Evolutionary conservation across 495 filamentous ascomycete genomes (phyloP).

Genomic region (Penicillium angulare): DNA sequence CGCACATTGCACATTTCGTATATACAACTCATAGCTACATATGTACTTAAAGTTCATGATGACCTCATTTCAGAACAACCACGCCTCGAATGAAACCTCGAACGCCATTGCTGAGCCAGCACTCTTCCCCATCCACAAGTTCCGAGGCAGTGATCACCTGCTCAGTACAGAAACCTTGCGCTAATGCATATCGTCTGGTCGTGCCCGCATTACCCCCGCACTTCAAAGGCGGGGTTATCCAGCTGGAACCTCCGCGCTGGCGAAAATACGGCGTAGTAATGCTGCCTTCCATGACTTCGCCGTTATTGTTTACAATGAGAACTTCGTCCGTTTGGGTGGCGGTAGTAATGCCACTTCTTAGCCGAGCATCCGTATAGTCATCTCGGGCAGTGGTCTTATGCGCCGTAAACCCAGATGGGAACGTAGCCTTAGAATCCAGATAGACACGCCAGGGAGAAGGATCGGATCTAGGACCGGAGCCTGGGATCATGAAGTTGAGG

Average conservation of each 20-base stretch:
- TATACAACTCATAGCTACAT: background rate
- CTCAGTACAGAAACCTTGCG: conserved; percentile 63
- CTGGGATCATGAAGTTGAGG: conserved; percentile 53
- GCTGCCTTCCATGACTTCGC: conserved; percentile 83
- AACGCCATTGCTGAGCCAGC: conserved; percentile 86
- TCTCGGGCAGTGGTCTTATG: conserved; percentile 72
- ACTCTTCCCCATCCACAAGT: conserved; percentile 68
- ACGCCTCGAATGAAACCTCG: conserved; percentile 64
- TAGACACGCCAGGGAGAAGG: conserved; percentile 45
- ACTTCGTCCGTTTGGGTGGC: conserved; percentile 62
- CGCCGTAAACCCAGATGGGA: conserved; percentile 62
- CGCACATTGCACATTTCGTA: no score
- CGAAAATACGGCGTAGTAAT: conserved; percentile 79
- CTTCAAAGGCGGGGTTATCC: conserved; percentile 42
- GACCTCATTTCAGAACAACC: conserved; percentile 25
- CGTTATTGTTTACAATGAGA: conserved; percentile 63
- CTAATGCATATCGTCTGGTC: conserved; percentile 75
- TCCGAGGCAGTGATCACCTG: conserved; percentile 51
- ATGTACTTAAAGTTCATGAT: background rate
- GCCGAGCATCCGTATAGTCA: conserved; percentile 63
- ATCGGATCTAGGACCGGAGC: conserved; percentile 6
- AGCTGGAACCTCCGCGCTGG: conserved; percentile 35
- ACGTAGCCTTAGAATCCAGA: conserved; percentile 52
- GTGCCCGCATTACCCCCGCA: conserved; percentile 82
- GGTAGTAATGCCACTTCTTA: conserved; percentile 51